These are phyloP conservation scores for Peltaster fructicola DNA, from an alignment of 2,329 filamentous ascomycete genomes.

Conservation along the genomic window DNA sequence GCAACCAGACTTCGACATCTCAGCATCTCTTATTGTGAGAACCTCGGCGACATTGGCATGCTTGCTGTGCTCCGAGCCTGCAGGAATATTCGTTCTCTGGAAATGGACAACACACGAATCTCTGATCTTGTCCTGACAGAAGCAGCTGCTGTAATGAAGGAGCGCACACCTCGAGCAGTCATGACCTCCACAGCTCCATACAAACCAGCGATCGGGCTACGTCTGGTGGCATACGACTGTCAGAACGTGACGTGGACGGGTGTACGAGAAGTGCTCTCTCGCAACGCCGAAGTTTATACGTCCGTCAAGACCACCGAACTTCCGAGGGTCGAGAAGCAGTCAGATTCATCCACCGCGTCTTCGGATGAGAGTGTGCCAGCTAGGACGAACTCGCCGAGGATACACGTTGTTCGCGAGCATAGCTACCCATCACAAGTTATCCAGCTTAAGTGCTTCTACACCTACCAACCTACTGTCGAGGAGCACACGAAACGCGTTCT, in stretches of 20 bases:
- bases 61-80: constrained; percentile 66
- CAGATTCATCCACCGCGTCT: constrained; percentile 5
- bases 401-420: constrained; percentile 17
- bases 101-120: constrained; percentile 86
- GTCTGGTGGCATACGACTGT: constrained; percentile 78
- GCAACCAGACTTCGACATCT: constrained; percentile 56
- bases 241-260: constrained; percentile 85
- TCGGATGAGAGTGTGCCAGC: constrained; percentile 13
- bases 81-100: constrained; percentile 48
- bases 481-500: constrained; percentile 81
- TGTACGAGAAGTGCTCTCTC: constrained; percentile 66
- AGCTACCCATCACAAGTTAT: constrained; percentile 65
- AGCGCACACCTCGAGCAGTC: constrained; percentile 25
- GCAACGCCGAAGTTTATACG: constrained; percentile 58
- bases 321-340: constrained; percentile 9
- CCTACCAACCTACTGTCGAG: constrained; percentile 86
- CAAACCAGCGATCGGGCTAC: constrained; percentile 40
- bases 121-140: constrained; percentile 75
- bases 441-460: constrained; percentile 81
- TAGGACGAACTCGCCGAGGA: constrained; percentile 6
- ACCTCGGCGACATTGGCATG: constrained; percentile 66
- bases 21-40: constrained; percentile 80
- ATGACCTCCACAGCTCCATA: constrained; percentile 24
- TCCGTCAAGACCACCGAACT: constrained; percentile 18
- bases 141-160: constrained; percentile 61